Evolutionary conservation across 2,329 filamentous ascomycete genomes (phyloP), one percentile per base, ranked within the genome.

Genomic region (Colletotrichum sp.): DNA sequence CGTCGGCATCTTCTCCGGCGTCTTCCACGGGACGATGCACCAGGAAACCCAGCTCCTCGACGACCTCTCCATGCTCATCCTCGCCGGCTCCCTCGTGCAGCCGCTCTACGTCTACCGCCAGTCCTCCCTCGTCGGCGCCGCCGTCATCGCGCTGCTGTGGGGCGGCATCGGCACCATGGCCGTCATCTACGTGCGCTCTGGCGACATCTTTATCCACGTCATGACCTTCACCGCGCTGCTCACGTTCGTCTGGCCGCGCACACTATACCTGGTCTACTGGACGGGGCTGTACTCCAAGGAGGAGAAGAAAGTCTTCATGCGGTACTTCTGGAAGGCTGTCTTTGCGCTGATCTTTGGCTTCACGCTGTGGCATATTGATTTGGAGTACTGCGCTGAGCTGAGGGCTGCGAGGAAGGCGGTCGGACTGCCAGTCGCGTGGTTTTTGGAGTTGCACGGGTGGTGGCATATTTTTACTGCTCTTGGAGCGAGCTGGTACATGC

Each of bases 401-500:
- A 86, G 89, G 4, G 72, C 76, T 0, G 75, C 87, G 13, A 86
- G 89, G 63, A 80, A 81, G 9, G 76, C 67, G 0, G 76, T 91
- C 3, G 90, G 90, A 0, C 78, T 90, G 57, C 90, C 90, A 0
- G 89, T 84, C 85, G 87, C 86, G 3, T 90, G 88, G 79, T 38
- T 89, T 1, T 78, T 92, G 6, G 90, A 92, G 80, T 78, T 92
- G 16, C 90, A 92, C 77, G 90, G 90, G 1, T 92, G 90, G 90
- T 92, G 90, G 90, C 90, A 92, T 76, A 81, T 92, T 18, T 81
- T 91, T 31, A 92, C 90, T 0, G 90, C 89, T 0, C 82, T 90
- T 24, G 87, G 88, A 1, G 89, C 90, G 6, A 85, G 84, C 29
- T 78, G 79, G 61, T 84, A 83, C 57, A 86, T 86, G 80, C 59